Base-by-base conservation (phyloP, 2,329 filamentous ascomycete species). In the Pseudocercospora macadamiae region DNA sequence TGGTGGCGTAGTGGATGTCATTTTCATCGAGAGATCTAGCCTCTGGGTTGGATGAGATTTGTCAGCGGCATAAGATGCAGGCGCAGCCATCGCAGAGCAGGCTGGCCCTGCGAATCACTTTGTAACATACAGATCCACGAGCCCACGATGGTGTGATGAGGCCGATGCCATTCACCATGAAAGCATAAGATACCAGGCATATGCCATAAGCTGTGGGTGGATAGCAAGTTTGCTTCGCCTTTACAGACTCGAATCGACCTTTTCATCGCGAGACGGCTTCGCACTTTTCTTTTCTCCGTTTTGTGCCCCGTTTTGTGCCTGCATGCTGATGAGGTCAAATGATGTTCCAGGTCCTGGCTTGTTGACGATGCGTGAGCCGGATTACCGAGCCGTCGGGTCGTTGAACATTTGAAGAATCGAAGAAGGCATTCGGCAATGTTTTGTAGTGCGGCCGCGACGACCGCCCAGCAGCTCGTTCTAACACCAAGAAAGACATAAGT, bases 101-200 rank as follows among this genome's bases (percentile, higher is more conserved):
- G 55, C 55, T 45, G 55, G 55, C 21, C 55, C 48, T 45, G 47
- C 47, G 47, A 44, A 21, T 49, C 47, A 44, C 16, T 42, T 39
- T 54, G 51, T 54, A 54, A 48, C 55, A 58, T 57, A 53, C 51
- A 49, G 39, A 60, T 52, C 48, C 42, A 53, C 54, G 51, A 42
- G 47, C 58, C 54, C 53, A 54, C 58, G 53, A 60, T 60, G 58
- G 58, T 60, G 51, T 53, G 58, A 61, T 61, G 59, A 61, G 59
- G 55, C 59, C 59, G 59, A 61, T 34, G 59, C 54, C 59, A 57
- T 53, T 56, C 34, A 55, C 48, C 45, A 58, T 44, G 47, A 49
- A 49, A 49, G 47, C 47, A 49, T 49, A 49, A 34, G 25, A 49
- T 49, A 49, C 47, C 26, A 49, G 47, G 28, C 26, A 49, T 4